Base-by-base conservation (phyloP, 225 moss, liverwort and hornwort genomes). In the Thuidium tamariscinum region DNA sequence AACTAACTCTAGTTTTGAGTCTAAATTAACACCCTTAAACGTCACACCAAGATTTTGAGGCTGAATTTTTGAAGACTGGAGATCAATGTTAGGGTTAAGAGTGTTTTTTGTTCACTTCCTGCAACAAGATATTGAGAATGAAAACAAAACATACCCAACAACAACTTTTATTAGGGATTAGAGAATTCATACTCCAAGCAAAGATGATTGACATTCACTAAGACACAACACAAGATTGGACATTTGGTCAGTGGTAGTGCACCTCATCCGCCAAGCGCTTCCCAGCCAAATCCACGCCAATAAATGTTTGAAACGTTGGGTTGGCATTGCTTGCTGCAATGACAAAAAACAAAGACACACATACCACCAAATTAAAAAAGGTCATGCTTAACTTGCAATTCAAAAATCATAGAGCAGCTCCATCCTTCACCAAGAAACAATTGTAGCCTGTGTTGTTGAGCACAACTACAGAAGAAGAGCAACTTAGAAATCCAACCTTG, bases 181-280 rank as follows among this genome's bases (percentile, higher is more conserved):
- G 39, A 77, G 29, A 79, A 44, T 30, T 14, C 21, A 30, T 7
- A 32, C 25, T 80, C 25, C 34, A 46, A 81, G 20, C 46, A 46
- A 26, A 72, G n/a, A 25, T 9, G 46, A 59, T 32, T 48, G 34
- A 44, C 63, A 68, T 16, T 75, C 61, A 75, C 30, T 14, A 42
- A 26, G 13, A 32, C 46, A 14, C 37, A 68, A 54, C 64, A 71
- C 1, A 39, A 67, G 25, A 76, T 20, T 75, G 15, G 18, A 41
- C 29, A 75, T 37, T 49, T 13, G 36, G 16, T 52, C 55, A 68
- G 78, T 46, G n/a, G 74, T 44, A 85, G 16, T 44, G 77, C 89
- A 98, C 97, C 96, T 98, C 97, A 89, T 98, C 95, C 42, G 96
- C 97, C 76, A 98, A 93, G 90, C 95, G 95, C 82, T 93, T 96